phyloP scores from a whole-genome alignment of 2,329 filamentous ascomycete genomes.

The Kalmusia sp. region DNA sequence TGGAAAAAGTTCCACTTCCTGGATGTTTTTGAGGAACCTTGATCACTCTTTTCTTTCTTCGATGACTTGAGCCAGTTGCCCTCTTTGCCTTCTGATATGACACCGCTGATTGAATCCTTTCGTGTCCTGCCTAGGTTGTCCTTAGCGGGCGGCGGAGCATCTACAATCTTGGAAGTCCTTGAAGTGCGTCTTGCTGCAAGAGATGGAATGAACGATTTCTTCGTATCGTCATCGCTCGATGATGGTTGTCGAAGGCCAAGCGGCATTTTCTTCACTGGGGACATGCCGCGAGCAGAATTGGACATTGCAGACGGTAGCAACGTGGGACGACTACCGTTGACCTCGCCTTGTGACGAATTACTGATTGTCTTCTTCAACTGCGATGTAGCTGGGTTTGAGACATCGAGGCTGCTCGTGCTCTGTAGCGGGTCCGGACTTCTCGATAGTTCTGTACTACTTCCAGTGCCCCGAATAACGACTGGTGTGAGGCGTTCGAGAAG shows the following conservation, averaged over 20 bases:
- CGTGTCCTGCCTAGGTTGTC: slow-evolving; percentile 25
- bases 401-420: slow-evolving; percentile 44
- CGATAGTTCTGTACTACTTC: slow-evolving; percentile 46
- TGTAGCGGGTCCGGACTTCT: slow-evolving; percentile 46
- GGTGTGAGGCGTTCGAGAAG: slow-evolving; percentile 54
- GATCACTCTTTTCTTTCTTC: slow-evolving; percentile 36
- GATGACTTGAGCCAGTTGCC: slow-evolving; percentile 47
- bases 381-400: slow-evolving; percentile 21
- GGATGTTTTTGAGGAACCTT: slow-evolving; percentile 45
- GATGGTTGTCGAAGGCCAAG: slow-evolving; percentile 39
- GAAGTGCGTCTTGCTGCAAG: slow-evolving; percentile 36
- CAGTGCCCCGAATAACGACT: slow-evolving; percentile 53
- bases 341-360: slow-evolving; percentile 23
- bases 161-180: slow-evolving; percentile 30
- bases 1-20: slow-evolving; percentile 68
- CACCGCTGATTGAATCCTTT: slow-evolving; percentile 33
- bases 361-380: slow-evolving; percentile 28
- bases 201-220: slow-evolving; percentile 42
- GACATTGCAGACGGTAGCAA: slow-evolving; percentile 49
- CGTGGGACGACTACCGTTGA: slow-evolving; percentile 31
- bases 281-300: slow-evolving; percentile 37
- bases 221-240: slow-evolving; percentile 45
- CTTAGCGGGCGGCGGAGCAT: slow-evolving; percentile 21
- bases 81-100: slow-evolving; percentile 42
- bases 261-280: slow-evolving; percentile 39